phyloP scores from a whole-genome alignment of 2,329 filamentous ascomycete species.

The Cladophialophora exuberans region DNA sequence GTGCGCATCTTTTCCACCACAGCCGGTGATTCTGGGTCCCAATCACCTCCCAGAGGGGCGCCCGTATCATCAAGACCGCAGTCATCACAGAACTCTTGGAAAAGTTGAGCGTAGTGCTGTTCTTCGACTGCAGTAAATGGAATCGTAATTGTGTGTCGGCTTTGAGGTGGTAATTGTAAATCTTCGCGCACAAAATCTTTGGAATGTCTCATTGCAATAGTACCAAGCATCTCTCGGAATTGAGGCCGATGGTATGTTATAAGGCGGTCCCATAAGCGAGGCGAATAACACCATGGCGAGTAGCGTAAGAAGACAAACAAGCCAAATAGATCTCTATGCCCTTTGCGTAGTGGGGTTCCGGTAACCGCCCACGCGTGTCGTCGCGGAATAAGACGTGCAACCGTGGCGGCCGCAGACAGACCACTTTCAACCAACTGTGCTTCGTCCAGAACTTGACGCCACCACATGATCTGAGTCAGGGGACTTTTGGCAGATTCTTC shows the following conservation, averaged over 20 bases:
- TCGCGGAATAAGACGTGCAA: conserved; percentile 79
- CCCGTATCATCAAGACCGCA: conserved; percentile 70
- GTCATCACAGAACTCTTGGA: conserved; percentile 72
- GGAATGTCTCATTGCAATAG: conserved; percentile 79
- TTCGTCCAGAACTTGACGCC: conserved; percentile 72
- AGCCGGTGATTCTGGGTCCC: conserved; percentile 63
- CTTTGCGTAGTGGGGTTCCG: conserved; percentile 83
- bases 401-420: conserved; percentile 77
- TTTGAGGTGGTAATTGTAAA: conserved; percentile 77
- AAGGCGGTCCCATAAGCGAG: conserved; percentile 69
- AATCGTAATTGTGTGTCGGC: conserved; percentile 82
- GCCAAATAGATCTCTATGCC: conserved; percentile 77
- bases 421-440: conserved; percentile 93
- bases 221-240: conserved; percentile 71
- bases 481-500: conserved; percentile 73
- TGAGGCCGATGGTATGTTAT: conserved; percentile 62
- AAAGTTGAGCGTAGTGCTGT: conserved; percentile 79
- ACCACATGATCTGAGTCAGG: conserved; percentile 81
- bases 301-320: conserved; percentile 79
- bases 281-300: conserved; percentile 71
- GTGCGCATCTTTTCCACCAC: conserved; percentile 73
- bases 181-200: conserved; percentile 81
- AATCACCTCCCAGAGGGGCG: conserved; percentile 62
- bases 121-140: conserved; percentile 91
- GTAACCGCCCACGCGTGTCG: conserved; percentile 90